Evolutionary conservation across 768 basidiomycete genomes (phyloP).

Genomic region (Mycena indigotica): DNA sequence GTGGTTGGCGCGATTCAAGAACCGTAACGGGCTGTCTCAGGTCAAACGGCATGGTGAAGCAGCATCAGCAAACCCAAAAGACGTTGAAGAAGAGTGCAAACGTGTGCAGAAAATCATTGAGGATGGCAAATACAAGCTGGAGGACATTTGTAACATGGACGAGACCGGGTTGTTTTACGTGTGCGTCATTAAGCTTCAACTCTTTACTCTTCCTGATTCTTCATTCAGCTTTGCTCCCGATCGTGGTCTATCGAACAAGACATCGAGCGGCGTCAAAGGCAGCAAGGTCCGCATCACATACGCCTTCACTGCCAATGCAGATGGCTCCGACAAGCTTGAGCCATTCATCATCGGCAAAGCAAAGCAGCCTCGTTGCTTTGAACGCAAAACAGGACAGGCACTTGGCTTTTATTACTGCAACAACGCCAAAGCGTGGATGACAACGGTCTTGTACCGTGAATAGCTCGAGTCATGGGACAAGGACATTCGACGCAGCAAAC

Average conservation of each 20-base stretch:
- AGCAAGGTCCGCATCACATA: conserved; percentile 19
- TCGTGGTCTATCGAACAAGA: conserved; percentile 7
- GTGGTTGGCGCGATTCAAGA: conserved; percentile 35
- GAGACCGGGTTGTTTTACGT: conserved; percentile 39
- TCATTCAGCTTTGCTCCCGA: conserved; percentile 8
- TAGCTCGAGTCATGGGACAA: conserved; percentile 29
- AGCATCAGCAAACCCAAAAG: conserved; percentile 27
- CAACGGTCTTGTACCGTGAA: conserved; percentile 32
- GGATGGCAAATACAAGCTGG: conserved; percentile 27
- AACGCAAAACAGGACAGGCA: conserved; percentile 30
- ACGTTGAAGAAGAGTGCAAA: conserved; percentile 28
- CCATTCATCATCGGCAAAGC: conserved; percentile 38
- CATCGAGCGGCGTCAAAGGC: conserved; percentile 9
- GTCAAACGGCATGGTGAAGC: conserved; percentile 38
- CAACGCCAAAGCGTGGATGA: conserved; percentile 46
- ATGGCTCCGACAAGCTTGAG: conserved; percentile 34
- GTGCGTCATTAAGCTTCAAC: conserved; percentile 22
- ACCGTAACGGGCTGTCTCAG: conserved; percentile 25
- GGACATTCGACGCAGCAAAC: conserved; percentile 1
- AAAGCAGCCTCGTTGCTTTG: conserved; percentile 30
- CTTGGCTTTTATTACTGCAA: conserved; percentile 38
- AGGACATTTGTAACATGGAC: conserved; percentile 41
- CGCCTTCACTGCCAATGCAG: conserved; percentile 37
- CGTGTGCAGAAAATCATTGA: conserved; percentile 31
- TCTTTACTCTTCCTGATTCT: neutral